Percentiles rank a stretch among this genome's conserved stretches.
These are phyloP conservation scores for Picea glauca DNA, from an alignment of 75 land plant species.

Conservation along the genomic window DNA sequence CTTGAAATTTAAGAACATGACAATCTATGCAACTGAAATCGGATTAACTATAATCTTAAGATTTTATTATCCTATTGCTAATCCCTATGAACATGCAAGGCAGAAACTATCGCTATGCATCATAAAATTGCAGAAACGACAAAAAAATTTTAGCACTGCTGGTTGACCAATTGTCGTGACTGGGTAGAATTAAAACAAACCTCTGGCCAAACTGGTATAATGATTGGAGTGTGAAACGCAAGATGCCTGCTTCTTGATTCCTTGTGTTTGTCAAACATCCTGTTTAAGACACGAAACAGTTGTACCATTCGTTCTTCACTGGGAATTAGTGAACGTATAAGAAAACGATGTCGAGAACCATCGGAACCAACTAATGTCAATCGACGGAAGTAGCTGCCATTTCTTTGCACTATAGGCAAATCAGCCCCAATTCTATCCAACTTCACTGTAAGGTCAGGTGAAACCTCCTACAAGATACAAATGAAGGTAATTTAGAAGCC, in stretches of 20 bases:
- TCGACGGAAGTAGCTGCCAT: slow-evolving; percentile 93
- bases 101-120: background rate
- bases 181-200: slow-evolving; percentile 20
- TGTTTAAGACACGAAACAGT: slow-evolving; percentile 85
- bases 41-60: too few species aligned
- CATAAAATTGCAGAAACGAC: background rate
- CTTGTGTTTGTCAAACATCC: slow-evolving; percentile 95
- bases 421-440: slow-evolving; percentile 88
- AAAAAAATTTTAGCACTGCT: background rate
- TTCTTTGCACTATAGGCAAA: slow-evolving; percentile 86
- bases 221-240: slow-evolving; percentile 80
- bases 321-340: slow-evolving; percentile 90
- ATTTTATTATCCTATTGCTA: background rate
- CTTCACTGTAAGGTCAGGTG: slow-evolving; percentile 96
- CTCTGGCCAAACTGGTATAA: slow-evolving; percentile 98
- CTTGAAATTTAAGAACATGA: too few species aligned
- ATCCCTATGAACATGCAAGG: background rate
- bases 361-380: slow-evolving; percentile 89
- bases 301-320: slow-evolving; percentile 96
- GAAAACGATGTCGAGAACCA: slow-evolving; percentile 91
- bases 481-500: background rate
- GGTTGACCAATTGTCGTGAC: background rate
- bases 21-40: too few species aligned
- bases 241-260: slow-evolving; percentile 89
- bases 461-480: slow-evolving; percentile 65